A percentile compares a stretch with the other conserved stretches of the same genome.
Evolutionary conservation across 352 stramenopile species (phyloP).

Genomic region (Pythium phragmitis): DNA sequence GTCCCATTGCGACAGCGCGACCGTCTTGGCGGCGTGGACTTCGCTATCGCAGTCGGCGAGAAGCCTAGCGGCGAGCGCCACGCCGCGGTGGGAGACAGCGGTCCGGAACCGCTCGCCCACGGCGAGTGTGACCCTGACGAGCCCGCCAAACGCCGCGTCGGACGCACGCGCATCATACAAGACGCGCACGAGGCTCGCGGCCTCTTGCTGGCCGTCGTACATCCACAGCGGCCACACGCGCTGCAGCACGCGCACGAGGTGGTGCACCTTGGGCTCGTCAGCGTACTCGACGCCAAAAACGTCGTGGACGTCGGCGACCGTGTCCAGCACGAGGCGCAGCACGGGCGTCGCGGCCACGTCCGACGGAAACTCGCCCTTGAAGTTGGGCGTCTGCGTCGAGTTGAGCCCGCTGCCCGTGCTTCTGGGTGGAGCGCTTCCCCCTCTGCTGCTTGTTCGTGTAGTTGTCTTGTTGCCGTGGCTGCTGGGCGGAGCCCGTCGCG

Average conservation of each 20-base stretch:
- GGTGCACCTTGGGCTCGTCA: conserved; percentile 64
- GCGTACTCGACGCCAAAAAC: conserved; percentile 61
- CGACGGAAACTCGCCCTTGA: conserved; percentile 54
- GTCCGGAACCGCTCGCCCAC: conserved; percentile 48
- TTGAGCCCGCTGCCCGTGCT: conserved; percentile 29
- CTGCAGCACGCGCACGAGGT: conserved; percentile 47
- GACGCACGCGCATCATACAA: conserved; percentile 60
- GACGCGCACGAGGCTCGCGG: conserved; percentile 56
- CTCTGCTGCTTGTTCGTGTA: neutral
- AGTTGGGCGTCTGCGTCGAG: conserved; percentile 57
- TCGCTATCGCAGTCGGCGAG: conserved; percentile 36
- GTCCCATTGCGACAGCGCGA: conserved; percentile 35
- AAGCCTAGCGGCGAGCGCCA: conserved; percentile 43
- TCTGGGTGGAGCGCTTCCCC: neutral
- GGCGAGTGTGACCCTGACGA: conserved; percentile 57
- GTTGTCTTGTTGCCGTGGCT: conserved; percentile 1
- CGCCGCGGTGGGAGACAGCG: conserved; percentile 37
- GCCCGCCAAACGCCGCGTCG: conserved; percentile 55
- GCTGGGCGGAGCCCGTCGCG: conserved; percentile 9
- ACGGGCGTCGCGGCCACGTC: conserved; percentile 40
- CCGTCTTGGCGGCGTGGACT: conserved; percentile 33
- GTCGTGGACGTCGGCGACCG: conserved; percentile 57
- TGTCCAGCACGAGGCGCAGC: conserved; percentile 50
- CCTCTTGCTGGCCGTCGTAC: conserved; percentile 63
- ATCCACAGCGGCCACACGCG: conserved; percentile 79